phyloP scores from a whole-genome alignment of 139 green algal species.

The Limnomonas spitsbergensis region DNA sequence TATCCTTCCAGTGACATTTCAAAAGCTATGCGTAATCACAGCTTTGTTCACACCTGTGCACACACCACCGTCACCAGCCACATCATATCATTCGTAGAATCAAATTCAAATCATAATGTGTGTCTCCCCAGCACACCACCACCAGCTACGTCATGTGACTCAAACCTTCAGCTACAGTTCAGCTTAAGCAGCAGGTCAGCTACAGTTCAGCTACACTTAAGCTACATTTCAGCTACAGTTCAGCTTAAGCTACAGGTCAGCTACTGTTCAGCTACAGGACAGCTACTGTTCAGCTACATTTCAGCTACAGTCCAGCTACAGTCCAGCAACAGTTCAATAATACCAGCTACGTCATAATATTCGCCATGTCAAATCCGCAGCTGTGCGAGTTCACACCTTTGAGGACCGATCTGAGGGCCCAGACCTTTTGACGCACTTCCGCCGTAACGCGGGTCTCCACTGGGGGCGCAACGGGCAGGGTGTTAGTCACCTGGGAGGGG shows the following conservation, averaged over 20 bases:
- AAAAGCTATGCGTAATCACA: too few relatives aligned
- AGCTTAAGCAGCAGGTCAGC: too few relatives aligned
- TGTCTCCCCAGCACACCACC: too few relatives aligned
- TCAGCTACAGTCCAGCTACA: background rate
- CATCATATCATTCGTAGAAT: too few relatives aligned
- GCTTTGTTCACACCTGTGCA: too few relatives aligned
- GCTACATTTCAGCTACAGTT: background rate
- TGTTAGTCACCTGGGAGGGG: background rate
- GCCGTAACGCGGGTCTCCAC: slow-evolving; percentile 22
- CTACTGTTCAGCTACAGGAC: background rate
- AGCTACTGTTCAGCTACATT: background rate
- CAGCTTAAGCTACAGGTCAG: background rate
- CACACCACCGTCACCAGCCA: too few relatives aligned
- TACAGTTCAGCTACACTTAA: too few relatives aligned
- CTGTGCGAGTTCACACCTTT: slow-evolving; percentile 49
- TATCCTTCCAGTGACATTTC: too few relatives aligned
- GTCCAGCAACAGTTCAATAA: background rate
- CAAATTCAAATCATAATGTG: too few relatives aligned
- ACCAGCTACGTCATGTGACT: too few relatives aligned
- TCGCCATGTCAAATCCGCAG: background rate
- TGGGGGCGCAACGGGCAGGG: background rate
- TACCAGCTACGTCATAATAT: too few relatives aligned
- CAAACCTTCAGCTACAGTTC: too few relatives aligned
- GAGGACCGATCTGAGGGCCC: slow-evolving; percentile 65
- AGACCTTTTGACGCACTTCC: slow-evolving; percentile 39